Evolutionary conservation across 2,329 filamentous ascomycete species (phyloP), one percentile per base, ranked within the genome.

Genomic region (Fusarium sp.): DNA sequence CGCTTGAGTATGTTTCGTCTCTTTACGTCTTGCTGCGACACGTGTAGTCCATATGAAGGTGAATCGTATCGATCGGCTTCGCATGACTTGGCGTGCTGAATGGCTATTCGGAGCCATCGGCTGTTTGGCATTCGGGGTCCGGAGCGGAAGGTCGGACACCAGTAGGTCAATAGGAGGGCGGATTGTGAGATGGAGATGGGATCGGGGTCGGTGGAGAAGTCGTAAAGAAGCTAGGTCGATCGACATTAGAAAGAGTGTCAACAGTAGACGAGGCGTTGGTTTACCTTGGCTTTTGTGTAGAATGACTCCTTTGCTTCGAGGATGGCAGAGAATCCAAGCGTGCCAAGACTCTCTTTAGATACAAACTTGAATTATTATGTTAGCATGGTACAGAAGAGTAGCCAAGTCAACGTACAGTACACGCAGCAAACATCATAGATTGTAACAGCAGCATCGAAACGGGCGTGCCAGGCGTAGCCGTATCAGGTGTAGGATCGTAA

Each of bases 271-370:
- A 8, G 1, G 4, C 8, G 0, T n/a, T n/a, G n/a, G n/a, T 11
- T 4, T 70, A 70, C 67, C 56, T 70, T 70, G n/a, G 67, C 67
- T 21, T 70, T 70, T 20, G 55, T 66, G 4, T 70, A 70, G 4
- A 70, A 70, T 2, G 67, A 53, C 40, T 68, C 64, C 14, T 70
- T 69, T 5, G 67, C 67, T 37, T 58, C 46, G 1, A 62, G 64
- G 2, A 66, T 70, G 8, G 52, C 59, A 9, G 64, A 18, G 37
- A 69, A 70, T 9, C 67, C 67, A 6, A 70, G 13, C 18, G 51
- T 59, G n/a, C 45, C 49, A 8, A 70, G 52, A 14, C 51, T 61
- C 29, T 63, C 60, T 17, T 57, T 63, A 1, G 66, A 50, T 4
- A 69, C 67, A 42, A 69, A 64, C 66, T 59, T 18, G 3, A 7